phyloP scores from a whole-genome alignment of 805 yeast species.

The Saturnispora quitensis region DNA sequence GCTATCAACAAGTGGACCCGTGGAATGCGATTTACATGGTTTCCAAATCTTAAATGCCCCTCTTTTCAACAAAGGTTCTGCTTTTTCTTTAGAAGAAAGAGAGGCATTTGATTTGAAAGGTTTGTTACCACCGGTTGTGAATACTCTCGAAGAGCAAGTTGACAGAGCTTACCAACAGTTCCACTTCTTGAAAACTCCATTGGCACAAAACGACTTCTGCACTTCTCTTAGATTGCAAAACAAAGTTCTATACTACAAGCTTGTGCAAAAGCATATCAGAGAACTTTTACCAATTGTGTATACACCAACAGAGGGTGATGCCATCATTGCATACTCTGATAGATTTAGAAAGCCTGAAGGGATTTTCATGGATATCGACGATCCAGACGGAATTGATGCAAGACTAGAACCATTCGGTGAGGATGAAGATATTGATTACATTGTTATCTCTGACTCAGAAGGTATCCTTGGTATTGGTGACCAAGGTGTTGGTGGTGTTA shows the following conservation, averaged over 20 bases:
- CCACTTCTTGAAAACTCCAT: constrained; percentile 67
- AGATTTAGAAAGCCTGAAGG: constrained; percentile 95
- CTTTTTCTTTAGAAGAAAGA: constrained; percentile 83
- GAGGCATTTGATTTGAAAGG: constrained; percentile 71
- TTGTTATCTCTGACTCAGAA: constrained; percentile 92
- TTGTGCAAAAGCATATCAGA: constrained; percentile 79
- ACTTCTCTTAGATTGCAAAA: constrained; percentile 87
- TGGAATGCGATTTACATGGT: constrained; percentile 70
- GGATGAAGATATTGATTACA: constrained; percentile 86
- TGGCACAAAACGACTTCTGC: constrained; percentile 89
- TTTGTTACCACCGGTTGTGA: constrained; percentile 76
- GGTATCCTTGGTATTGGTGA: constrained; percentile 97
- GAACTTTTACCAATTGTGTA: constrained; percentile 80
- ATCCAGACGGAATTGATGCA: constrained; percentile 68
- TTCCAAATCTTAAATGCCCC: constrained; percentile 79
- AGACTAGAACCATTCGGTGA: constrained; percentile 74
- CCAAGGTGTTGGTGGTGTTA: constrained; percentile 95
- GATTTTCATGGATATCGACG: constrained; percentile 78
- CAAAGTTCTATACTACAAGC: constrained; percentile 79
- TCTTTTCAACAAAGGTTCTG: constrained; percentile 87
- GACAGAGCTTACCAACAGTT: constrained; percentile 88
- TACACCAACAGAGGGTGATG: constrained; percentile 95
- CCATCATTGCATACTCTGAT: constrained; percentile 85
- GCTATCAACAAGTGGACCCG: constrained; percentile 65
- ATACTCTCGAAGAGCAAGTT: constrained; percentile 81